These are phyloP conservation scores for Sclerotinia subarctica DNA, from an alignment of 2,329 filamentous ascomycete genomes.

Conservation along the genomic window DNA sequence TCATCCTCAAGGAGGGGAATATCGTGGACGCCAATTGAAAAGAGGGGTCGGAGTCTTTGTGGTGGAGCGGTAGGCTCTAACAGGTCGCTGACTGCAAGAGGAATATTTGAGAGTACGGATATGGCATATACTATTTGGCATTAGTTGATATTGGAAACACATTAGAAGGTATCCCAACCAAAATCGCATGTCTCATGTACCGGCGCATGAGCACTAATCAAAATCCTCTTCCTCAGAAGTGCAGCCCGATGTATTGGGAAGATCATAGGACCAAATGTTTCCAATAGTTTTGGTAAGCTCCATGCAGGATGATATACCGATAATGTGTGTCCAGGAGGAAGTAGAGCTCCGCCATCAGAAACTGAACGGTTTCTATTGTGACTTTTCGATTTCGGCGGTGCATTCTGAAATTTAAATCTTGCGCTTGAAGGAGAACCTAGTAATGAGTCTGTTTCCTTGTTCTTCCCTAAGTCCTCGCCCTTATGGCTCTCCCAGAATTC, in stretches of 20 bases:
- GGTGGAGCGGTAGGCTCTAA: slow-evolving; percentile 61
- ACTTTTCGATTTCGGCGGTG: slow-evolving; percentile 40
- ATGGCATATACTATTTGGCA: slow-evolving; percentile 76
- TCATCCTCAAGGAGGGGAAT: slow-evolving; percentile 73
- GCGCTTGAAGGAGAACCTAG: slow-evolving; percentile 42
- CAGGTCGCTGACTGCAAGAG: slow-evolving; percentile 66
- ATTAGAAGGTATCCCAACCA: slow-evolving; percentile 52
- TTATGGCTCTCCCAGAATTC: slow-evolving; percentile 74
- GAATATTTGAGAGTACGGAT: slow-evolving; percentile 88
- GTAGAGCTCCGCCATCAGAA: slow-evolving; percentile 58
- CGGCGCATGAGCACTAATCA: slow-evolving; percentile 82
- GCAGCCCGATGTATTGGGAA: slow-evolving; percentile 90
- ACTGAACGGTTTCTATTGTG: slow-evolving; percentile 56
- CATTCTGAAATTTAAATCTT: slow-evolving; percentile 43
- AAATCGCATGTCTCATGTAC: slow-evolving; percentile 85
- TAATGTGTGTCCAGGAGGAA: slow-evolving; percentile 62
- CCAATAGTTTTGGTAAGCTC: slow-evolving; percentile 72
- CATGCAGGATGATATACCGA: slow-evolving; percentile 82
- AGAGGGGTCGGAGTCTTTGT: slow-evolving; percentile 75
- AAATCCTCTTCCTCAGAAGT: slow-evolving; percentile 78
- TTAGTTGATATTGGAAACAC: slow-evolving; percentile 18
- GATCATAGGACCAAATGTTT: slow-evolving; percentile 83
- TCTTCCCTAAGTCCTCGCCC: slow-evolving; percentile 34
- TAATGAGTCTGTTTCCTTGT: slow-evolving; percentile 33
- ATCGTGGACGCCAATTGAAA: slow-evolving; percentile 89